Conservation (phyloP, 2,329 filamentous ascomycete species). For the Kalmusia sp. region DNA sequence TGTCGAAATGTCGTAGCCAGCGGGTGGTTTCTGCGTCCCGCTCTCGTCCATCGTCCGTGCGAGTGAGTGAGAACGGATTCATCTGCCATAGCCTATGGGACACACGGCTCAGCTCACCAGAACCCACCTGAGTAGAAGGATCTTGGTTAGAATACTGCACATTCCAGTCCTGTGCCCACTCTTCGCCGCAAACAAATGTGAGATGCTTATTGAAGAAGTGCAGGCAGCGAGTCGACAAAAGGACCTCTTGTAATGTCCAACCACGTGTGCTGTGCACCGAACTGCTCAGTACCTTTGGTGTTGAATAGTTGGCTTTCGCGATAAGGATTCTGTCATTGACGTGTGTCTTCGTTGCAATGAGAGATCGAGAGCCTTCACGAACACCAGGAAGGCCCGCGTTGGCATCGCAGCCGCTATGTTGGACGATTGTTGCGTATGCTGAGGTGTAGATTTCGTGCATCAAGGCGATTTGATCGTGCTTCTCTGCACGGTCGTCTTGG, state of each 20-base stretch:
- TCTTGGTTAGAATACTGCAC: background rate
- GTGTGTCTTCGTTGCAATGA: background rate
- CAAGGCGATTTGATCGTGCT: background rate
- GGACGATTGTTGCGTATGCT: background rate
- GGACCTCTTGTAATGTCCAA: background rate
- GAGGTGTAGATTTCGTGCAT: background rate
- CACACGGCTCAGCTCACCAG: background rate
- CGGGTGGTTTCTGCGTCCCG: background rate
- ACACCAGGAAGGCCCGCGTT: background rate
- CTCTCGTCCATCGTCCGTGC: background rate
- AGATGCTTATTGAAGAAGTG: background rate
- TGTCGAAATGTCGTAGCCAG: background rate
- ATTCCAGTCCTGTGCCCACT: background rate
- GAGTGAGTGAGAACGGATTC: background rate
- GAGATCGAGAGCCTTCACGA: background rate
- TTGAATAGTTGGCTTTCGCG: background rate
- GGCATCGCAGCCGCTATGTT: background rate
- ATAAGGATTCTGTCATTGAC: background rate
- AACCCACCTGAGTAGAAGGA: background rate
- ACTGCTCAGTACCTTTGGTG: background rate
- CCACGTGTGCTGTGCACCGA: background rate
- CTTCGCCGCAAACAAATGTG: background rate
- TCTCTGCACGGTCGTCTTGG: background rate
- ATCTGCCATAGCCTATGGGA: background rate
- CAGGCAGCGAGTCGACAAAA: background rate